Evolutionary conservation across 2,329 filamentous ascomycete genomes (phyloP).

Genomic region (Fusarium beomiforme): DNA sequence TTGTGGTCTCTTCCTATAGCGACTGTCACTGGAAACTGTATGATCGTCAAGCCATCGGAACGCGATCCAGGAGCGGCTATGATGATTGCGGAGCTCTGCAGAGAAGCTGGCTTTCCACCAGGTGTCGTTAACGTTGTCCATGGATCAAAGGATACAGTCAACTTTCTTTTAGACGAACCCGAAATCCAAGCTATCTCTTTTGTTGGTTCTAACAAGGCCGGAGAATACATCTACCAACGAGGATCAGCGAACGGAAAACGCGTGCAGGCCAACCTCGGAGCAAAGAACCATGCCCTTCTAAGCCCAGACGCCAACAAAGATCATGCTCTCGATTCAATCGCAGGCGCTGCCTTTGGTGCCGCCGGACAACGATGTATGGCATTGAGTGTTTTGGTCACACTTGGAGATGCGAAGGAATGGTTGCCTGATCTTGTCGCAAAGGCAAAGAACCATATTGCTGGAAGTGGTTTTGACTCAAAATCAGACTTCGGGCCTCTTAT

Average conservation of each 20-base stretch:
- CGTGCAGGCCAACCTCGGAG: slow-evolving; percentile 82
- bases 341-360: slow-evolving; percentile 83
- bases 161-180: slow-evolving; percentile 82
- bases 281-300: slow-evolving; percentile 84
- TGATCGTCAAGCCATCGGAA: slow-evolving; percentile 83
- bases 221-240: slow-evolving; percentile 80
- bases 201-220: slow-evolving; percentile 82
- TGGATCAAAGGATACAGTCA: slow-evolving; percentile 77
- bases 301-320: slow-evolving; percentile 85
- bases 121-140: slow-evolving; percentile 82
- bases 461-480: slow-evolving; percentile 80
- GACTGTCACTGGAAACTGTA: slow-evolving; percentile 79
- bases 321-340: slow-evolving; percentile 79
- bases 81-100: slow-evolving; percentile 79
- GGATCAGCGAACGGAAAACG: slow-evolving; percentile 83
- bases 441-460: slow-evolving; percentile 74
- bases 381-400: slow-evolving; percentile 77
- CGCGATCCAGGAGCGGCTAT: slow-evolving; percentile 81
- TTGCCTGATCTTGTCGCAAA: slow-evolving; percentile 76
- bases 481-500: slow-evolving; percentile 82
- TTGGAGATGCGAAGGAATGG: slow-evolving; percentile 81
- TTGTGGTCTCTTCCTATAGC: slow-evolving; percentile 84
- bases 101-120: slow-evolving; percentile 78
- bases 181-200: slow-evolving; percentile 83
- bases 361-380: slow-evolving; percentile 87